These are phyloP conservation scores for Raddia guianensis DNA, from an alignment of 176 grass and related monocot genomes.

Conservation along the genomic window DNA sequence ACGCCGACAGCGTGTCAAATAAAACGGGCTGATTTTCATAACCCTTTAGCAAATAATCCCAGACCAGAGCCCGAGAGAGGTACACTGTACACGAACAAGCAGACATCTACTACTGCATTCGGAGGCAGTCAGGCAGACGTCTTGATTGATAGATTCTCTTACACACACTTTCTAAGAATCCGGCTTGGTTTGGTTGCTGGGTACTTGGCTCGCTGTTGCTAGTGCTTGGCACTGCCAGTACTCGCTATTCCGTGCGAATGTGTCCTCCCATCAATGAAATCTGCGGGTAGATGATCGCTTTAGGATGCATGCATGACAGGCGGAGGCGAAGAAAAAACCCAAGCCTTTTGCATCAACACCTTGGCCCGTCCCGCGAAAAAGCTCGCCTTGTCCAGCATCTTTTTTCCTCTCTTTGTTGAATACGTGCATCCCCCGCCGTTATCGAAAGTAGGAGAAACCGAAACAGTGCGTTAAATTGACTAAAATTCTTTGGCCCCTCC, in stretches of 20 bases:
- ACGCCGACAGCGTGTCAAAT: too few species aligned
- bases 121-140: too few species aligned
- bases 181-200: background rate
- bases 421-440: background rate
- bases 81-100: too few species aligned
- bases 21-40: too few species aligned
- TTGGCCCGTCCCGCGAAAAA: background rate
- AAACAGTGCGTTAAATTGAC: too few species aligned
- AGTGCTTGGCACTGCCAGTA: constrained; percentile 11
- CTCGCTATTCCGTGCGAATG: constrained; percentile 1
- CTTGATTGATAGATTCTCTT: constrained; percentile 37
- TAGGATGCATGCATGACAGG: constrained; percentile 15
- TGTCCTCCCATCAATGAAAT: constrained; percentile 33
- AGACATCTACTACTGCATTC: too few species aligned
- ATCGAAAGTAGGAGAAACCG: too few species aligned
- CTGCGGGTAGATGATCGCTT: constrained; percentile 33
- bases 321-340: background rate
- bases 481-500: too few species aligned
- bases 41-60: too few species aligned
- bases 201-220: background rate
- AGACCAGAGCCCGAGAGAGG: too few species aligned
- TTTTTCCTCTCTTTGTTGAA: constrained; percentile 3
- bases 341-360: constrained; percentile 2
- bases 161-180: background rate
- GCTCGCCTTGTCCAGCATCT: constrained; percentile 5